phyloP scores from a whole-genome alignment of 257 asterid species.

The Apocynum venetum region DNA sequence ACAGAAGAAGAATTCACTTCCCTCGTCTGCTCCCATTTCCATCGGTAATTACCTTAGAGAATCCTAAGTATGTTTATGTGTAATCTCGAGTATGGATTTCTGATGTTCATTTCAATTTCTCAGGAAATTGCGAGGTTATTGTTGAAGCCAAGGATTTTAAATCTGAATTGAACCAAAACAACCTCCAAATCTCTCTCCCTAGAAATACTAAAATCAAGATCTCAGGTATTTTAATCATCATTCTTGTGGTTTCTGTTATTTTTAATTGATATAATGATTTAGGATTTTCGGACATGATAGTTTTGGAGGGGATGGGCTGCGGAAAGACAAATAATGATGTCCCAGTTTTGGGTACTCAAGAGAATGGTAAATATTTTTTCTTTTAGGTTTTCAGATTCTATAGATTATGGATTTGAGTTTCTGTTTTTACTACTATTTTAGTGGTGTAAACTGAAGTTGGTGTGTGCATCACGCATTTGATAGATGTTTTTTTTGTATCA shows the following conservation, averaged over 20 bases:
- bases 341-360: constrained; percentile 21
- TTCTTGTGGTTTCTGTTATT: background rate
- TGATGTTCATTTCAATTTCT: constrained; percentile 5
- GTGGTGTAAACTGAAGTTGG: background rate
- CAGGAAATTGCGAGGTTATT: constrained; percentile 67
- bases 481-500: constrained; percentile 18
- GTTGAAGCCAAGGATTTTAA: constrained; percentile 55
- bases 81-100: background rate
- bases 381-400: background rate
- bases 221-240: constrained; percentile 33
- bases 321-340: constrained; percentile 13
- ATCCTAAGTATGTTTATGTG: background rate
- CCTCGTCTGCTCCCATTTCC: constrained; percentile 43
- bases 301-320: constrained; percentile 33
- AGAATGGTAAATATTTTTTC: constrained; percentile 33
- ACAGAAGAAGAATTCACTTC: constrained; percentile 28
- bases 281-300: constrained; percentile 23
- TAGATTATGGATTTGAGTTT: background rate
- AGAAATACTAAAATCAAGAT: constrained; percentile 44
- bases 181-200: constrained; percentile 49
- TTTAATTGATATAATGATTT: background rate
- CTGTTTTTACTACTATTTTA: background rate
- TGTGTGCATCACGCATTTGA: constrained; percentile 1
- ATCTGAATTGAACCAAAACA: constrained; percentile 34
- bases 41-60: constrained; percentile 37